Base-by-base conservation (phyloP, 768 basidiomycete genomes). In the Phlegmacium glaucopus region DNA sequence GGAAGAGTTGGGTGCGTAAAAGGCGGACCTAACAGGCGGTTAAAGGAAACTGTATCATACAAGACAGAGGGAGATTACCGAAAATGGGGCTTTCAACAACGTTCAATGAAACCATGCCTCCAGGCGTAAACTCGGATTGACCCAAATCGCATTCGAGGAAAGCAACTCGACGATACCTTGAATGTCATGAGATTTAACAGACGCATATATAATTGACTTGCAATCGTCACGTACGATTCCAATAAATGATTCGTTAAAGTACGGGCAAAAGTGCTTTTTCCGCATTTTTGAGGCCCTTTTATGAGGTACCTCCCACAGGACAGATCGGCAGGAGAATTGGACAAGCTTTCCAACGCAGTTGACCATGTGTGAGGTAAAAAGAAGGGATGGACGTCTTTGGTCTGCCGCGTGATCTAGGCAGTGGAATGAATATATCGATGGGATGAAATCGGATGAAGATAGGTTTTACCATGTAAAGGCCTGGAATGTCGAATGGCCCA, bases 101-200 rank as follows among this genome's bases (percentile, higher is more conserved):
- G 61, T 83, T 86, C 25, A 99, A 67, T 0, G 90, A 79, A 10
- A 96, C 87, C 68, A 90, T 77, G 0, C 94, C 95, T 0, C 83
- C 84, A 1, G 90, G 85, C 1, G 87, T 86, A 61, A 97, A 95
- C 64, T 97, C 94, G 4, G 92, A 87, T 66, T 99, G 95, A 13
- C 95, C 95, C 4, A 90, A 57, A 66, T 99, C 95, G 49, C 89
- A 90, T 61, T 98, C 95, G 7, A 99, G 76, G 62, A 80, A 96
- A 0, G 93, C 94, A 3, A 97, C 91, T n/a, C 75, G 75, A 17
- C 74, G 72, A 67, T 90, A 90, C 25, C 87, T 91, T 10, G 30
- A 22, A 12, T 4, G 34, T 10, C 25, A 43, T 50, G 38, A 32
- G 13, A n/a, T 42, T 37, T 25, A 16, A 28, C n/a, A 13, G 13